These are phyloP conservation scores for Bothriochloa decipiens DNA, from an alignment of 176 grass and related monocot genomes.

Conservation along the genomic window DNA sequence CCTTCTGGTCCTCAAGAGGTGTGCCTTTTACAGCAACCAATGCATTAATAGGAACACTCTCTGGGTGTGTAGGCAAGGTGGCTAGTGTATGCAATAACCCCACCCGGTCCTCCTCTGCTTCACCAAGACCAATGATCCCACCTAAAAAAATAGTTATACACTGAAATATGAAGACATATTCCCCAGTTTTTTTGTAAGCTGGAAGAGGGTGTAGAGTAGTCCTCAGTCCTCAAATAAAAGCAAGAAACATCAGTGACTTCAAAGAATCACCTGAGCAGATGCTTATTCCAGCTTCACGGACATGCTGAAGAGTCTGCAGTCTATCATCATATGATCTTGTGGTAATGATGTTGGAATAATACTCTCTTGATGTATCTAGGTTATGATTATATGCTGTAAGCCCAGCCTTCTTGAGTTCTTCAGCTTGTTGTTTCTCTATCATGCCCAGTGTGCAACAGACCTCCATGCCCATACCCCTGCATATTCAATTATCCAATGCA, in stretches of 20 bases:
- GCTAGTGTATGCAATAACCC: constrained; percentile 92
- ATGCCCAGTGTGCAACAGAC: constrained; percentile 99
- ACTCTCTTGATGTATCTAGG: constrained; percentile 98
- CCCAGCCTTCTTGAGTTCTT: constrained; percentile 92
- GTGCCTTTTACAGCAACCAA: constrained; percentile 95
- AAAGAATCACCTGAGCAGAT: constrained; percentile 76
- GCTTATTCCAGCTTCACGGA: constrained; percentile 93
- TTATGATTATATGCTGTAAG: constrained; percentile 99
- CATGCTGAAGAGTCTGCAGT: constrained; percentile 82
- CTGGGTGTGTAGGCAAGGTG: constrained; percentile 85
- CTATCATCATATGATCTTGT: constrained; percentile 97
- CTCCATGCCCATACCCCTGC: constrained; percentile 96
- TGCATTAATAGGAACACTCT: constrained; percentile 98
- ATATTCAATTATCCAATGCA: constrained; percentile 25
- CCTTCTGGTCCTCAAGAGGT: constrained; percentile 95
- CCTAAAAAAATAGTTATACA: constrained; percentile 44
- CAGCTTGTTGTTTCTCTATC: constrained; percentile 97
- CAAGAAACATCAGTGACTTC: constrained; percentile 15
- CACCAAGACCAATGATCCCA: constrained; percentile 97
- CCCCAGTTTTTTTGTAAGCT: not conserved
- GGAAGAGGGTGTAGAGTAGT: not conserved
- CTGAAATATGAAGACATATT: not conserved
- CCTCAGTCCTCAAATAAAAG: not conserved
- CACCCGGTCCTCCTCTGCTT: constrained; percentile 86
- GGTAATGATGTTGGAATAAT: constrained; percentile 97